phyloP scores from a whole-genome alignment of 225 moss, liverwort and hornwort genomes.

The Pleurozium schreberi region DNA sequence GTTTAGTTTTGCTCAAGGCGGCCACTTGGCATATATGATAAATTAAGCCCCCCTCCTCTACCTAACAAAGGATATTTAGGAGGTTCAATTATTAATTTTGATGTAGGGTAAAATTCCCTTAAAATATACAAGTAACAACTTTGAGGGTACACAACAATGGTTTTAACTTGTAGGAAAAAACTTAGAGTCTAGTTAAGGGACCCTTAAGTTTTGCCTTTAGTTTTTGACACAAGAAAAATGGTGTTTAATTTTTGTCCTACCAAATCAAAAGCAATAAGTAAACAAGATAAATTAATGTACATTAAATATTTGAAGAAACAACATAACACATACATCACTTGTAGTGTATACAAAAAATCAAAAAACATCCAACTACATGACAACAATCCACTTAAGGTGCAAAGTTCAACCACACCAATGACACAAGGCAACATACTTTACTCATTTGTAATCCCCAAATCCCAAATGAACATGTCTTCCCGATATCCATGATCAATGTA shows the following conservation, averaged over 20 bases:
- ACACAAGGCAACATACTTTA: neutral
- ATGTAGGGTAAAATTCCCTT: neutral
- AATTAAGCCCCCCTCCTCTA: accelerated
- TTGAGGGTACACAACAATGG: neutral
- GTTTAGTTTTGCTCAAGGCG: neutral
- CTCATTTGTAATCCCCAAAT: neutral
- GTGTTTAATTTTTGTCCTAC: neutral
- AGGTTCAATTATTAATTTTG: neutral
- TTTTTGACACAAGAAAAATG: neutral
- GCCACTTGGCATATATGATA: neutral
- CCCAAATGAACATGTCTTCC: neutral
- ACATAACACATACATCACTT: neutral
- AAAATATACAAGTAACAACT: neutral
- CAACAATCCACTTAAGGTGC: neutral
- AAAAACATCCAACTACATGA: neutral
- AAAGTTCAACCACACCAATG: neutral
- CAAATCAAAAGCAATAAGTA: neutral
- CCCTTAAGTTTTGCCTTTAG: neutral
- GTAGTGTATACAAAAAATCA: neutral
- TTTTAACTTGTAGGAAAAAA: neutral
- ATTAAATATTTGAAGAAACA: neutral
- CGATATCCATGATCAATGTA: neutral
- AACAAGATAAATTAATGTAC: neutral
- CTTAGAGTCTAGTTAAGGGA: neutral
- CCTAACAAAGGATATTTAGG: neutral